Percentiles rank a stretch among this genome's conserved stretches.
Conservation (phyloP, 208 protist species). For the Crithidia acanthocephali region DNA sequence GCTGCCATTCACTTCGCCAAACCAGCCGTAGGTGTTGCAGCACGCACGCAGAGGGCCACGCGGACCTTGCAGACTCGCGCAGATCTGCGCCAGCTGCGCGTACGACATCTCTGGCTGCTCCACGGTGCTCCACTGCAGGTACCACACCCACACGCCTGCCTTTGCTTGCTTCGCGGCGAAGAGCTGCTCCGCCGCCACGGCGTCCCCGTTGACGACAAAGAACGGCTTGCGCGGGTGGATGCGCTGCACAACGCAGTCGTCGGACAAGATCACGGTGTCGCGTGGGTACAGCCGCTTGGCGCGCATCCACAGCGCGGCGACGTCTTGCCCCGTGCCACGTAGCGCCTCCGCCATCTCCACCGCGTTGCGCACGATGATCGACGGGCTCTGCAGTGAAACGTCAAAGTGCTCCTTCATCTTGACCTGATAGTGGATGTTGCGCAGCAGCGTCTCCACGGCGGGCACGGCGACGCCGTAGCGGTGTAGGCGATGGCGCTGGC, state of each 20-base stretch:
- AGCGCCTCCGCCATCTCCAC: constrained; percentile 32
- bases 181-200: constrained; percentile 21
- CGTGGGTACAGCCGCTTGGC: constrained; percentile 14
- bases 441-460: constrained; percentile 32
- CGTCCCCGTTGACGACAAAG: constrained; percentile 49
- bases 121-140: constrained; percentile 19
- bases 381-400: constrained; percentile 15
- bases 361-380: constrained; percentile 30
- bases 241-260: constrained; percentile 45
- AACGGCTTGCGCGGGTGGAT: constrained; percentile 43
- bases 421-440: constrained; percentile 15
- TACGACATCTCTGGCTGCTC: constrained; percentile 15
- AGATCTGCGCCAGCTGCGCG: constrained; percentile 11
- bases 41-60: constrained; percentile 20
- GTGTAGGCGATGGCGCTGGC: constrained; percentile 48
- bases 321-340: constrained; percentile 14
- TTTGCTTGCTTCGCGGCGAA: constrained; percentile 21
- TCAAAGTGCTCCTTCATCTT: constrained; percentile 30
- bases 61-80: constrained; percentile 14
- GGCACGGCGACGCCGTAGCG: constrained; percentile 51
- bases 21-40: constrained; percentile 10
- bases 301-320: constrained; percentile 30
- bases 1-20: not conserved
- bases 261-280: constrained; percentile 38
- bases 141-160: constrained; percentile 24